Evolutionary conservation across 305 asterid genomes (phyloP).

Genomic region (Fraxinus sp.): DNA sequence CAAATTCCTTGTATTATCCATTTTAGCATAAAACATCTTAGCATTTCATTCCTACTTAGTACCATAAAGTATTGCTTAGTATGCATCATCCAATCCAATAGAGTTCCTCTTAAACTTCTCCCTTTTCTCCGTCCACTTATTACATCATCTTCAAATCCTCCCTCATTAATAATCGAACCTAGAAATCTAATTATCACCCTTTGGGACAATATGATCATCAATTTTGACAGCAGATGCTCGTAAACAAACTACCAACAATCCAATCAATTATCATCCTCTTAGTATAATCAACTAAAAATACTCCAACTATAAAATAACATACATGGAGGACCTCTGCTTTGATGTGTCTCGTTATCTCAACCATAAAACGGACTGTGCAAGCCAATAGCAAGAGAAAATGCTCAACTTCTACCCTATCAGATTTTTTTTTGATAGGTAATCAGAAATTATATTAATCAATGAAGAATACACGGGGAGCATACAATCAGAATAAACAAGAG

Average conservation of each 20-base stretch:
- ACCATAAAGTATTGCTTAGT: neutral
- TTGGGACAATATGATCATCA: neutral
- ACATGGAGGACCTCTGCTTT: neutral
- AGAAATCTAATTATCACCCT: neutral
- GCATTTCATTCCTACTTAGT: conserved; percentile 3
- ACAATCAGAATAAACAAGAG: too few relatives aligned
- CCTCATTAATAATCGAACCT: neutral
- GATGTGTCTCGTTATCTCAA: neutral
- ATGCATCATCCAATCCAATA: neutral
- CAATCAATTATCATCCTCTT: neutral
- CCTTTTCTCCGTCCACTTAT: neutral
- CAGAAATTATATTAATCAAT: too few relatives aligned
- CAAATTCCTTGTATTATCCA: neutral
- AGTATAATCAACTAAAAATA: neutral
- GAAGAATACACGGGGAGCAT: too few relatives aligned
- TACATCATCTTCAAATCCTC: neutral
- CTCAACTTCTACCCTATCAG: neutral
- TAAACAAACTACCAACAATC: neutral
- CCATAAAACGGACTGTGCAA: neutral
- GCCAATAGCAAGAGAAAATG: neutral
- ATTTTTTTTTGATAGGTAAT: too few relatives aligned
- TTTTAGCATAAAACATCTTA: neutral
- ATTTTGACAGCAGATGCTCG: neutral
- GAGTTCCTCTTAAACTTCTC: neutral
- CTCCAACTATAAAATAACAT: neutral